phyloP scores from a whole-genome alignment of 148 eudicot genomes.

The Silene conica region DNA sequence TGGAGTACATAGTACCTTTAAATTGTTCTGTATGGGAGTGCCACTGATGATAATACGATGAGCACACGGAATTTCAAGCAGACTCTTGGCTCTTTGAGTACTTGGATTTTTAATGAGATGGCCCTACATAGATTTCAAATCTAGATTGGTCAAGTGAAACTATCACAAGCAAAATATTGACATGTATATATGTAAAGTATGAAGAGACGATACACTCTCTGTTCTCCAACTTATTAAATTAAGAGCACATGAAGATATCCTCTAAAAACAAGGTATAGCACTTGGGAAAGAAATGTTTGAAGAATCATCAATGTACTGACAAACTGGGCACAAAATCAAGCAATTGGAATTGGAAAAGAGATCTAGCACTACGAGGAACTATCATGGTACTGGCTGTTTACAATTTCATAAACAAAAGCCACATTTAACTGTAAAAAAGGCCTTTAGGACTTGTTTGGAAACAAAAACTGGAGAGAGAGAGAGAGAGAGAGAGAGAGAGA shows the following conservation, averaged over 20 bases:
- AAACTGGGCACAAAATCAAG: not conserved
- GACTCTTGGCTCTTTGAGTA: conserved; percentile 96
- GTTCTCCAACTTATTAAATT: not conserved
- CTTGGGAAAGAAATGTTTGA: not conserved
- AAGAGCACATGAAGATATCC: not conserved
- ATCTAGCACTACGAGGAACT: not conserved
- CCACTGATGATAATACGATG: conserved; percentile 94
- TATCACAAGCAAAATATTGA: too few relatives aligned
- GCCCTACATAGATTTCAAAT: conserved; percentile 46
- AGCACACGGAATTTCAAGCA: conserved; percentile 81
- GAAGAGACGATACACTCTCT: conserved; percentile 4
- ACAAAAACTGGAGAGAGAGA: too few relatives aligned
- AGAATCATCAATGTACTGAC: conserved; percentile 3
- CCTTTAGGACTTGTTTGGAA: too few relatives aligned
- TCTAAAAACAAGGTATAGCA: not conserved
- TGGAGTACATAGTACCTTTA: conserved; percentile 62
- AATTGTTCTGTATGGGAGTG: conserved; percentile 92
- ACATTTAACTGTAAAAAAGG: too few relatives aligned
- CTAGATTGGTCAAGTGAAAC: conserved; percentile 1
- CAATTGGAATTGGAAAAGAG: not conserved
- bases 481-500: too few relatives aligned
- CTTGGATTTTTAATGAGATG: conserved; percentile 96
- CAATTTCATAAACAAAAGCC: not conserved
- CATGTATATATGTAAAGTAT: not conserved
- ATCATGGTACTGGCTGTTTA: not conserved